Conservation (phyloP, 495 filamentous ascomycete species). For the Elasticomyces elasticus region DNA sequence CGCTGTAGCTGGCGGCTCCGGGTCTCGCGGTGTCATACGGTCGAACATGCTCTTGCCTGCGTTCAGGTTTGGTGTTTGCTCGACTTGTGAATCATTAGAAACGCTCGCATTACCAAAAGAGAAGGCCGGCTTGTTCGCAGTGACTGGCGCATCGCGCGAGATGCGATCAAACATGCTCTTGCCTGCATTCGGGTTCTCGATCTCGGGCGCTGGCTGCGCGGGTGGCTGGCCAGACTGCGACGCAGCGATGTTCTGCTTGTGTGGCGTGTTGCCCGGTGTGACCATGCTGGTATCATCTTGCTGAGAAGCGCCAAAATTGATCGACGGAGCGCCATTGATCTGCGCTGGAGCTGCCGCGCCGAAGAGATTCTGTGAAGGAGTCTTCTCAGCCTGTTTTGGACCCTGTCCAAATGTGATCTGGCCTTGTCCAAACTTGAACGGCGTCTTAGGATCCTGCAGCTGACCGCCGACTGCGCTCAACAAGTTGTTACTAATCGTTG, state of each 20-base stretch:
- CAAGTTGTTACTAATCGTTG: background rate
- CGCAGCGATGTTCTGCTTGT: background rate
- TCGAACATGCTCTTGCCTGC: conserved; percentile 18
- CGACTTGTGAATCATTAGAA: background rate
- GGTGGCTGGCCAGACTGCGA: background rate
- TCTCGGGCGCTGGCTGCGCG: background rate
- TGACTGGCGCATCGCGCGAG: conserved; percentile 3
- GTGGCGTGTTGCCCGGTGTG: conserved; percentile 13
- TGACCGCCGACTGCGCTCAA: background rate
- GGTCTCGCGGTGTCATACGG: conserved; percentile 6
- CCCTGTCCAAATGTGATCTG: conserved; percentile 7
- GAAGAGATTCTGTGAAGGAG: conserved; percentile 5
- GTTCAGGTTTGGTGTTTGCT: background rate
- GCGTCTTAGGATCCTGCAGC: background rate
- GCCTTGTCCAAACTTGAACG: conserved; percentile 7
- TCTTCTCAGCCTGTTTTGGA: conserved; percentile 1
- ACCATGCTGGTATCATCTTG: conserved; percentile 18
- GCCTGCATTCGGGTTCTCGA: conserved; percentile 4
- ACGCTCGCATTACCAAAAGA: background rate
- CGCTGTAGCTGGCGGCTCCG: conserved; percentile 4
- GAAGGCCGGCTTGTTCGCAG: conserved; percentile 1
- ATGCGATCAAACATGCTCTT: conserved; percentile 19
- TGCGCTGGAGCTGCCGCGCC: background rate
- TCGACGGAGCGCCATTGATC: background rate
- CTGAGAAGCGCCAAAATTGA: conserved; percentile 1